Evolutionary conservation across 2,329 filamentous ascomycete species (phyloP), one percentile per base, ranked within the genome.

Genomic region (Botrytis hyacinthi): DNA sequence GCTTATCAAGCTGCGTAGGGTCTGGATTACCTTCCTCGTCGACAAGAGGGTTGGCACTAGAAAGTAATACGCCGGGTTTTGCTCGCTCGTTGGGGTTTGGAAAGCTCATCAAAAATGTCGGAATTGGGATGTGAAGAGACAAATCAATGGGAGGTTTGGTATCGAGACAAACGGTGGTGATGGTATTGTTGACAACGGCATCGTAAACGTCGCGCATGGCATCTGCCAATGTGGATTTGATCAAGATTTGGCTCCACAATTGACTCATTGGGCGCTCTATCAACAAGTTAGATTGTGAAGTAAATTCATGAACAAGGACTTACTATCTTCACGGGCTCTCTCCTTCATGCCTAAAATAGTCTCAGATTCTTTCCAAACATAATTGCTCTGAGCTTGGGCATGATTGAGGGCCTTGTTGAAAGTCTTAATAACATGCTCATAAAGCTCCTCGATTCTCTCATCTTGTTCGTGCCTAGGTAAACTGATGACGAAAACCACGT

Each of bases 391-490:
- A 77, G 95, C 92, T 83, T 99, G 95, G 81, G 95, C 95, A 83
- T 95, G 96, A 81, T 96, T 97, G 80, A 97, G 89, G 5, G 93
- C 93, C 84, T 95, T 97, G 80, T 94, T 95, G 78, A 97, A 91
- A 82, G 97, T 97, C 82, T 95, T 96, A 76, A 95, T 92, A 57
- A 98, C 91, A 81, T 97, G 93, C 71, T 93, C 87, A 81, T 97
- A 97, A 80, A 98, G 91, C 76, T 97, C 93, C 61, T 92, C 88
- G 63, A 97, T 85, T 20, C 88, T 85, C 79, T 85, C 88, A 86
- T 93, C 92, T 76, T 92, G 90, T 80, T 97, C 93, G 73, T 95
- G 86, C 70, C 91, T 89, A 68, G 91, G 91, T 4, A 94, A 93
- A 77, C 93, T 92, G 76, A 98, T 85, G 69, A 97, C 93, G 81